Evolutionary conservation across 164 flowering plant genomes (phyloP).

Genomic region (Annona squamosa): DNA sequence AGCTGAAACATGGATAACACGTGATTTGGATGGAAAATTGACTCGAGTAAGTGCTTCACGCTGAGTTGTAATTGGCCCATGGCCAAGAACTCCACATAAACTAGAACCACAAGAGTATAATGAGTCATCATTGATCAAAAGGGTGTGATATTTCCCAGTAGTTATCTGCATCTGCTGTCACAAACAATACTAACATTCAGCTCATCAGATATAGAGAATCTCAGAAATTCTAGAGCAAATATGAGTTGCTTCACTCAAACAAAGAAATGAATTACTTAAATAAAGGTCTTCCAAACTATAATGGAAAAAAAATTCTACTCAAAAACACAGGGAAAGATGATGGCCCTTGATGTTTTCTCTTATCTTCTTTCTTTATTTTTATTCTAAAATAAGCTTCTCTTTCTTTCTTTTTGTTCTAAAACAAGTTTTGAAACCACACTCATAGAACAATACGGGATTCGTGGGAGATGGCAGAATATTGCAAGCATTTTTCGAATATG

Average conservation of each 20-base stretch:
- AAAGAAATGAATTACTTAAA: too few species aligned
- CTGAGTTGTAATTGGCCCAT: constrained; percentile 73
- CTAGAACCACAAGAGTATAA: constrained; percentile 93
- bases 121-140: constrained; percentile 53
- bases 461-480: too few species aligned
- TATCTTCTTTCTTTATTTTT: too few species aligned
- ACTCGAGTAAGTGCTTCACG: constrained; percentile 64
- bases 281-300: neutral
- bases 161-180: constrained; percentile 74
- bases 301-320: neutral
- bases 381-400: too few species aligned
- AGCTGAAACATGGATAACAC: constrained; percentile 74
- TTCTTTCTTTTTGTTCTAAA: too few species aligned
- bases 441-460: too few species aligned
- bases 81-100: constrained; percentile 93
- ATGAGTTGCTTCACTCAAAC: neutral
- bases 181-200: constrained; percentile 5
- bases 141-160: constrained; percentile 87
- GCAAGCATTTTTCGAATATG: too few species aligned
- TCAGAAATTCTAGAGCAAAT: neutral
- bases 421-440: too few species aligned
- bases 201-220: constrained; percentile 2
- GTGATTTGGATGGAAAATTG: constrained; percentile 45
- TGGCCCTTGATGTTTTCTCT: neutral
- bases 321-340: neutral